Evolutionary conservation across 164 flowering plant genomes (phyloP), one percentile per base, ranked within the genome.

Genomic region (Aristolochia contorta): DNA sequence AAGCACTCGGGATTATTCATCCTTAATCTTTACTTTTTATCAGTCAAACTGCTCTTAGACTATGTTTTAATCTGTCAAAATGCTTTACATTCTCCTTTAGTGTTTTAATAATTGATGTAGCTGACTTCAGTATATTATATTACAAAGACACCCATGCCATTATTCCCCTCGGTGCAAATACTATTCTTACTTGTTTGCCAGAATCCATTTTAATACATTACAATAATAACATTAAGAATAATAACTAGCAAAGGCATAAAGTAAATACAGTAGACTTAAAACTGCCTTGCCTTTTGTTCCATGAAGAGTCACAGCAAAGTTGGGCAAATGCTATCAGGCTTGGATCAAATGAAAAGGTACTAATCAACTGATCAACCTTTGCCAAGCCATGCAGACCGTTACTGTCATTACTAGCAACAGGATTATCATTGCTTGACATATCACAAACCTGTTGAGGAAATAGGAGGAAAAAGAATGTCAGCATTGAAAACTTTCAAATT

Each of bases 311-410:
- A 62, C 92, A 85, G 75, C 87, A 93, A n/a, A 88, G 80, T 71
- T 87, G 92, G 32, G 96, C 92, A 77, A 93, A 93, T 43, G 97
- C 87, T 64, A 88, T 86, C 65, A 93, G 74, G 78, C 99, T 93
- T 55, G 97, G 99, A 75, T 88, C 92, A 47, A 92, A 85, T 15
- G 96, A 93, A 72, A 93, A 90, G 20, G 96, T 85, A 58, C 91
- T 80, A 73, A 93, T 89, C 74, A 93, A 74, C 71, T 93, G 97
- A 78, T 87, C 96, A 54, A 90, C 80, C 9, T 80, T 71, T 16
- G 71, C 71, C 58, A 84, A 74, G 73, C 75, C 75, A 14, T 65
- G 71, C 59, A 68, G 78, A 72, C 33, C 58, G 18, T 57, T 60
- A 16, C 67, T 63, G 50, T 41, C 63, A 30, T 53, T 62, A 62